These are phyloP conservation scores for Salix dunnii DNA, from an alignment of 345 rosid genomes.

Conservation along the genomic window DNA sequence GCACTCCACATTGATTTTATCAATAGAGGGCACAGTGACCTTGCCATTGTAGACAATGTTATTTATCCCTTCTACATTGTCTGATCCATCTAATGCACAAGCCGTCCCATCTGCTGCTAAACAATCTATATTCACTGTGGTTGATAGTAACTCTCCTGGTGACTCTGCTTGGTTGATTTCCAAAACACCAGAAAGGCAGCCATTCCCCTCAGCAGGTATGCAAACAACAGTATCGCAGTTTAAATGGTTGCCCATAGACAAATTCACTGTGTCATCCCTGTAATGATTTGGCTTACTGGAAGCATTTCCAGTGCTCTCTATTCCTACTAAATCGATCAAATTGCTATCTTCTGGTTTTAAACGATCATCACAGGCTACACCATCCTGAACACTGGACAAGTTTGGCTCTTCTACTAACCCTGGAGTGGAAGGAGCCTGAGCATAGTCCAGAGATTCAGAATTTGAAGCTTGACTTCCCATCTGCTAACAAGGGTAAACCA, in stretches of 20 bases:
- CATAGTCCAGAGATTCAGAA: constrained; percentile 59
- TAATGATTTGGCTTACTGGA: constrained; percentile 31
- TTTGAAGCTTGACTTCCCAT: constrained; percentile 37
- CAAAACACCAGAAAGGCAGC: constrained; percentile 22
- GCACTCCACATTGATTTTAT: constrained; percentile 23
- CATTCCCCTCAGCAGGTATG: constrained; percentile 34
- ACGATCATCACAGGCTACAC: constrained; percentile 61
- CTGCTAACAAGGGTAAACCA: constrained; percentile 37
- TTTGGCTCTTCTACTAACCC: constrained; percentile 76
- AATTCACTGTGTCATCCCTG: constrained; percentile 22
- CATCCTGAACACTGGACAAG: constrained; percentile 57
- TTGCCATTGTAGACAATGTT: constrained; percentile 21
- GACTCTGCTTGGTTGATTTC: constrained; percentile 23
- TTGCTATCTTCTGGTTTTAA: constrained; percentile 55
- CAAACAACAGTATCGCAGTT: constrained; percentile 22
- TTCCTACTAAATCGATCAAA: constrained; percentile 27
- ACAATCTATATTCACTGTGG: constrained; percentile 26
- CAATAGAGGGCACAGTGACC: constrained; percentile 11
- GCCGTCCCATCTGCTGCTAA: constrained; percentile 29
- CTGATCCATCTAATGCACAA: constrained; percentile 29
- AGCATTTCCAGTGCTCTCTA: constrained; percentile 33
- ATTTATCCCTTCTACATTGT: constrained; percentile 31
- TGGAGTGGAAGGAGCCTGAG: constrained; percentile 92
- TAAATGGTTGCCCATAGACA: constrained; percentile 29
- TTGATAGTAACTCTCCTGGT: constrained; percentile 25